Base-by-base conservation (phyloP, 2,329 filamentous ascomycete species). In the Penicillium sp. region DNA sequence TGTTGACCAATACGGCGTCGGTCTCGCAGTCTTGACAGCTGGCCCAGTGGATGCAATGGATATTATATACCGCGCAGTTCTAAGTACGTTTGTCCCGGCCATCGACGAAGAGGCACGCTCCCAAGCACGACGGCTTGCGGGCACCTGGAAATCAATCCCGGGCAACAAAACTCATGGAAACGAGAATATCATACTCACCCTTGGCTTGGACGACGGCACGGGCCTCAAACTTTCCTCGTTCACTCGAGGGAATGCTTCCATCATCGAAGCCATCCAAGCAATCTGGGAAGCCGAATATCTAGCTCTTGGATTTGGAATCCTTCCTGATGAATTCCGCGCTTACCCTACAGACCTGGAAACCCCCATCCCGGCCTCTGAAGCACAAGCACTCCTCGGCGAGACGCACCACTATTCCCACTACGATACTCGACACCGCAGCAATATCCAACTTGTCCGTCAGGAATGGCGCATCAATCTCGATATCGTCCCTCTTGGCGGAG, bases 1-100 rank as follows among this genome's bases (percentile, higher is more conserved):
- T 0, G 57, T 79, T 2, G 77, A 79, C 19, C 74, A 78, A 30
- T 78, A 78, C 30, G 75, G 76, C 0, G 38, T 77, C 1, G 73
- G 72, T 0, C 15, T 76, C 1, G 26, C 78, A 1, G 56, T 77
- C 1, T 62, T 78, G 1, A 75, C 75, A 0, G 75, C 76, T 0
- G 75, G 76, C 0, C 67, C 68, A 3, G 55, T 58, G 7, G 62
- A 58, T 5, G 68, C 71, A 0, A 69, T 72, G 63, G 62, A 66
- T 7, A 74, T 75, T 0, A 63, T 74, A 1, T 70, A 71, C 15
- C 71, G 75, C 19, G 68, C 72, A 0, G 47, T 75, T 13, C 46
- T 79, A 7, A 63, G 69, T 0, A 71, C 67, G 0, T 65, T 78
- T 21, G 41, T 77, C 1, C 69, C 69, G 0, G 74, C 67, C 3